phyloP scores from a whole-genome alignment of 2,329 filamentous ascomycete genomes.

The Didymella lethalis region DNA sequence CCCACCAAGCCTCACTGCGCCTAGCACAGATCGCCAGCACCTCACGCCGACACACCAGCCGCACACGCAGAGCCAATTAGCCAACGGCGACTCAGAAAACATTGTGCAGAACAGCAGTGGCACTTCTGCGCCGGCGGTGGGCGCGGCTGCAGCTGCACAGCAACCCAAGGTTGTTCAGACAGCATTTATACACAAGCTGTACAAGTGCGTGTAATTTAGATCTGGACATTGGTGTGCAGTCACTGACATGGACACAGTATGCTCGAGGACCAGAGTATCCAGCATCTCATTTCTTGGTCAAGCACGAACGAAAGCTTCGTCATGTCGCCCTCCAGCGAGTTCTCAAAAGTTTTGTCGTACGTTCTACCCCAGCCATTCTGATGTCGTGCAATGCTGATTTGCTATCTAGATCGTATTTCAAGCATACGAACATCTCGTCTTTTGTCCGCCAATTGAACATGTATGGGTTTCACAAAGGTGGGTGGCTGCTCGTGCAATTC shows the following conservation, averaged over 20 bases:
- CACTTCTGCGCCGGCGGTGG: constrained; percentile 56
- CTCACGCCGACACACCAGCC: constrained; percentile 28
- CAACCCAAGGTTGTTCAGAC: constrained; percentile 98
- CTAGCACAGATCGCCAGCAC: constrained; percentile 57
- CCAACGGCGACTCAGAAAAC: constrained; percentile 42
- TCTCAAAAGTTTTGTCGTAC: constrained; percentile 97
- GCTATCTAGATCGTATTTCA: constrained; percentile 86
- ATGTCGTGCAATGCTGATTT: constrained; percentile 41
- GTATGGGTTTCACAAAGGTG: constrained; percentile 99
- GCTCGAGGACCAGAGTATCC: constrained; percentile 92
- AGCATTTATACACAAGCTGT: constrained; percentile 98
- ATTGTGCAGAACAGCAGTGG: constrained; percentile 48
- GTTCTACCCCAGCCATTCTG: constrained; percentile 53
- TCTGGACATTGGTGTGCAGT: constrained; percentile 14
- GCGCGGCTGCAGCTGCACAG: constrained; percentile 77
- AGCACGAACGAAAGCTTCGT: constrained; percentile 94
- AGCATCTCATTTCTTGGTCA: constrained; percentile 97
- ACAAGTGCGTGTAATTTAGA: constrained; percentile 73
- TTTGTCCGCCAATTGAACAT: constrained; percentile 98
- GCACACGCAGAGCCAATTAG: constrained; percentile 19
- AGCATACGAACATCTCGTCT: constrained; percentile 98
- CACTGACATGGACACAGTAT: constrained; percentile 69
- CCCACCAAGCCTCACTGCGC: constrained; percentile 58
- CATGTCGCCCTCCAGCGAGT: constrained; percentile 96
- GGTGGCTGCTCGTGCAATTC: constrained; percentile 23